A percentile compares a stretch with the other conserved stretches of the same genome.
Evolutionary conservation across 2,329 filamentous ascomycete genomes (phyloP).

Genomic region (Aspergillus terreus): DNA sequence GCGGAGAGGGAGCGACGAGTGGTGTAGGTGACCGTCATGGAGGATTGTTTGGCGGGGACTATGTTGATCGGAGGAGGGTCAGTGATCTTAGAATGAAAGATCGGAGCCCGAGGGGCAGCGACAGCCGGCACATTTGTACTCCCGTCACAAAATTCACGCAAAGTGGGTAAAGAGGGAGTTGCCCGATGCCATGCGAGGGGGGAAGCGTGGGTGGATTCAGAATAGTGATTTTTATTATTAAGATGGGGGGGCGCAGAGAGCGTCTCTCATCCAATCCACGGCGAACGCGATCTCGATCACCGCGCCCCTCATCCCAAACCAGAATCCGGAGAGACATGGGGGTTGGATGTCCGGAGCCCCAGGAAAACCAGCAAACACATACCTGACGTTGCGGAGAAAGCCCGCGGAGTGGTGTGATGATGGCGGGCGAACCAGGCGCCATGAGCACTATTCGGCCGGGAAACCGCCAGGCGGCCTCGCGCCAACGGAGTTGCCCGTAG

Average conservation of each 20-base stretch:
- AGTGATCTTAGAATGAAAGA: conserved; percentile 3
- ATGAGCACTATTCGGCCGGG: conserved; percentile 26
- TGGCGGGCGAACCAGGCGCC: conserved; percentile 21
- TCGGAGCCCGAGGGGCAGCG: background rate
- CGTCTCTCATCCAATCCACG: background rate
- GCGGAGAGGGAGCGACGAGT: conserved; percentile 45
- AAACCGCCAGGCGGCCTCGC: conserved; percentile 17
- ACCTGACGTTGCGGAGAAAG: conserved; percentile 11
- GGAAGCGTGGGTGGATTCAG: background rate
- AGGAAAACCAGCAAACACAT: conserved; percentile 1
- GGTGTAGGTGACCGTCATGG: conserved; percentile 20
- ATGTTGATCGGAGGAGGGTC: conserved; percentile 10
- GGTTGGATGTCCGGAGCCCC: background rate
- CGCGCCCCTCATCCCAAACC: too few species aligned
- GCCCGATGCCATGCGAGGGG: background rate
- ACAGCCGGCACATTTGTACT: conserved; percentile 3
- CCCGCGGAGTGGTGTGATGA: conserved; percentile 10
- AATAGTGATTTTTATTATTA: background rate
- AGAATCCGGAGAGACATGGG: too few species aligned
- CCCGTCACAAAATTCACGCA: conserved; percentile 3
- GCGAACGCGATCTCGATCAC: too few species aligned
- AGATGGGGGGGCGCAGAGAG: background rate
- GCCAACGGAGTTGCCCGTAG: conserved; percentile 28
- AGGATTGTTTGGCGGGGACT: conserved; percentile 16
- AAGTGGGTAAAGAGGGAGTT: conserved; percentile 2